Evolutionary conservation across 805 yeast species (phyloP).

Genomic region (Nakazawaea ernobii): DNA sequence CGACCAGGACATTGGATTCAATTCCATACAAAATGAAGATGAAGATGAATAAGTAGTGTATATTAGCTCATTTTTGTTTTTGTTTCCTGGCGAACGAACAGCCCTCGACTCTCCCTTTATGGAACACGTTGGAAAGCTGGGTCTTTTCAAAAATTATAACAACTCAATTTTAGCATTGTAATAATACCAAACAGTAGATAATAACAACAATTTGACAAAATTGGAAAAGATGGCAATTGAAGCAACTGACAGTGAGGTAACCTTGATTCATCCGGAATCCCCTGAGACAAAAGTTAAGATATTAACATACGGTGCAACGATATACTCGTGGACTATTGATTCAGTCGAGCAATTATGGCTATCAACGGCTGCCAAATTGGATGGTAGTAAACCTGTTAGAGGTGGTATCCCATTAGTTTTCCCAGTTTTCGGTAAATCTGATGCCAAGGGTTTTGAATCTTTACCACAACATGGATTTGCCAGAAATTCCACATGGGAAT

Average conservation of each 20-base stretch:
- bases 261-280: constrained; percentile 49
- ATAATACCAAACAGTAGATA: no score
- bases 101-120: no score
- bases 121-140: no score
- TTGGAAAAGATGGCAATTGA: constrained; percentile 50
- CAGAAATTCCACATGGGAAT: constrained; percentile 87
- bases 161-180: neutral
- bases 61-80: neutral
- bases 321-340: constrained; percentile 70
- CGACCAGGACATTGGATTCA: neutral
- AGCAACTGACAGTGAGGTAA: constrained; percentile 58
- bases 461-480: constrained; percentile 98
- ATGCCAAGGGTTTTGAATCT: constrained; percentile 50
- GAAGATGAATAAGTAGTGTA: neutral
- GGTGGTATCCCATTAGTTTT: constrained; percentile 97
- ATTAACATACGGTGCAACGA: constrained; percentile 84
- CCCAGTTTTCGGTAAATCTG: constrained; percentile 82
- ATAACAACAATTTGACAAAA: no score
- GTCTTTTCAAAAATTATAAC: neutral
- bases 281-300: constrained; percentile 55
- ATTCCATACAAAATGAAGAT: neutral
- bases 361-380: constrained; percentile 70
- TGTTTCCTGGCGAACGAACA: no score
- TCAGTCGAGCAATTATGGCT: constrained; percentile 84
- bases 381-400: constrained; percentile 90